Conservation (phyloP, 2,329 filamentous ascomycete species). For the Ceratocystis papillata region DNA sequence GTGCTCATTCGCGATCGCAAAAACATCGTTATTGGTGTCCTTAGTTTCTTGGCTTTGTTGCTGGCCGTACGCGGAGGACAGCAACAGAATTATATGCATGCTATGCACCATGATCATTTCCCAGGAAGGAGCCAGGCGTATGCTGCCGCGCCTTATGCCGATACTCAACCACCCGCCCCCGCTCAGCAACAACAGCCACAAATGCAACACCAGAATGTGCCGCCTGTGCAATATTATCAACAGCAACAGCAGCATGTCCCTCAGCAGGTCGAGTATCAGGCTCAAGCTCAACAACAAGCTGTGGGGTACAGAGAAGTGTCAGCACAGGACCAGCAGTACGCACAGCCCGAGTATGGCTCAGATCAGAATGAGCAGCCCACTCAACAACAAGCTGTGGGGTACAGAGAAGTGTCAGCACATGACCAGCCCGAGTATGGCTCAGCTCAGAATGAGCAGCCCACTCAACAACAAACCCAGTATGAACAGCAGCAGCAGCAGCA, state of each 20-base stretch:
- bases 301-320: neutral
- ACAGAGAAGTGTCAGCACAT: no score
- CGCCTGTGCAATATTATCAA: conserved; percentile 8
- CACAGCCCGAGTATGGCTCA: neutral
- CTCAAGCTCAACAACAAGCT: neutral
- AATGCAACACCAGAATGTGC: conserved; percentile 27
- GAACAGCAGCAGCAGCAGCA: neutral
- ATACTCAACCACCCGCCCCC: neutral
- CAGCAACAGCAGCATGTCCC: neutral
- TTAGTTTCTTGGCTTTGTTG: conserved; percentile 45
- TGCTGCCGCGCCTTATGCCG: neutral
- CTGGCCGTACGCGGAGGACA: conserved; percentile 36
- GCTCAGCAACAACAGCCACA: conserved; percentile 30
- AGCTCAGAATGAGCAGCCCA: neutral
- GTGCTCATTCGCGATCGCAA: conserved; percentile 48
- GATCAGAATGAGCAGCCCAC: conserved; percentile 3
- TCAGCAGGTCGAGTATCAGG: conserved; percentile 6
- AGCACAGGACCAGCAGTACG: neutral
- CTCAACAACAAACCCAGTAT: neutral
- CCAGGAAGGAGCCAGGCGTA: conserved; percentile 17
- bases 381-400: neutral
- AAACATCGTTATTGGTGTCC: conserved; percentile 46
- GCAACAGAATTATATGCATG: conserved; percentile 26
- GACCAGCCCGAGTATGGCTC: neutral
- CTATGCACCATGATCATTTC: conserved; percentile 17